These are phyloP conservation scores for Mariannaea elegans DNA, from an alignment of 2,329 filamentous ascomycete genomes.

Conservation along the genomic window DNA sequence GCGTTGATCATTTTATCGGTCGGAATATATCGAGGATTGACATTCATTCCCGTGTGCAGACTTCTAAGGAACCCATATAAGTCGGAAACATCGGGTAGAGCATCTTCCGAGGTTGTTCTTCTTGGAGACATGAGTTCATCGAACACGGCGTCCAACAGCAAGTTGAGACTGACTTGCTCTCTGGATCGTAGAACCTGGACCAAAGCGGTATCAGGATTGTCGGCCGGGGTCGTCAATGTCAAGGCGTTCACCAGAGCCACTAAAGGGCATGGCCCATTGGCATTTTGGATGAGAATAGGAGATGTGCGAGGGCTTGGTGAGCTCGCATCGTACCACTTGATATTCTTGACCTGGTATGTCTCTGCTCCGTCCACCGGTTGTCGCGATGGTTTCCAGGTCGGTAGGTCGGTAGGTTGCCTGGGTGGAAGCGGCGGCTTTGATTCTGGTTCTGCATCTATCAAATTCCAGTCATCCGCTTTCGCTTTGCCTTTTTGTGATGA, in stretches of 20 bases:
- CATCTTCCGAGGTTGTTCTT: conserved; percentile 67
- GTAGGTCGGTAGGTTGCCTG: conserved; percentile 41
- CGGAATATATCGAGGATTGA: conserved; percentile 88
- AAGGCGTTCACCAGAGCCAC: conserved; percentile 94
- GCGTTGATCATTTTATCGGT: conserved; percentile 56
- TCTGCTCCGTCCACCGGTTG: conserved; percentile 64
- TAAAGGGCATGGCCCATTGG: conserved; percentile 92
- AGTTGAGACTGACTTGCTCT: conserved; percentile 86
- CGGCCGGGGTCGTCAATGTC: conserved; percentile 79
- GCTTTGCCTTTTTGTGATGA: conserved; percentile 53
- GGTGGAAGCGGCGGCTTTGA: conserved; percentile 51
- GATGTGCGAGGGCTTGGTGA: conserved; percentile 74
- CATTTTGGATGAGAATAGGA: conserved; percentile 90
- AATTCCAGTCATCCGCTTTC: conserved; percentile 60
- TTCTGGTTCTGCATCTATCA: conserved; percentile 55
- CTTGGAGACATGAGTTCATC: conserved; percentile 89
- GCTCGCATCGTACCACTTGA: conserved; percentile 80
- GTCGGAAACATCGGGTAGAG: conserved; percentile 86
- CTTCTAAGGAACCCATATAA: conserved; percentile 88
- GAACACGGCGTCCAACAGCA: conserved; percentile 89
- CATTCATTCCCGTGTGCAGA: conserved; percentile 96
- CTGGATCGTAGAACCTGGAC: conserved; percentile 80
- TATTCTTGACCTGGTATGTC: conserved; percentile 92
- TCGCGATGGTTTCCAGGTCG: conserved; percentile 51
- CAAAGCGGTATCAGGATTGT: conserved; percentile 71